Percentiles rank a stretch among this genome's conserved stretches.
phyloP scores from a whole-genome alignment of 768 basidiomycete genomes.

The Phlebiopsis flavidoalba region DNA sequence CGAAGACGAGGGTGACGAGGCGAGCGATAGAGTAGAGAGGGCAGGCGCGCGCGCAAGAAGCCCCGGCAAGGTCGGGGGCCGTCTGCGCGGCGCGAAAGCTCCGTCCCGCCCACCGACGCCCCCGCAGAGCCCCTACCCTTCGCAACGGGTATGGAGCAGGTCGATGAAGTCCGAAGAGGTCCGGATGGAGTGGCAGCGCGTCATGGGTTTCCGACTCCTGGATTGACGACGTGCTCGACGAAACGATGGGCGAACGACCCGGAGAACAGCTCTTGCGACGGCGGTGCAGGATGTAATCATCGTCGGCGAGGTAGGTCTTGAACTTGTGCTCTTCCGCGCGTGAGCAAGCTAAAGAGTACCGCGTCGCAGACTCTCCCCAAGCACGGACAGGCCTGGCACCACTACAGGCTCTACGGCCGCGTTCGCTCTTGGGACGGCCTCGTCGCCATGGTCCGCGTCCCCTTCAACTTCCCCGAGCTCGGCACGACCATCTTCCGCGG shows the following conservation, averaged over 20 bases:
- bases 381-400: conserved; percentile 32
- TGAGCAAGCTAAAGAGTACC: background rate
- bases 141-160: background rate
- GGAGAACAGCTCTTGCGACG: conserved; percentile 33
- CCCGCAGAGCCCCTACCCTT: background rate
- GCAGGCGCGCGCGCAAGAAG: background rate
- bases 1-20: background rate
- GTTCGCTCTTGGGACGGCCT: conserved; percentile 34
- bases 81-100: background rate
- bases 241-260: background rate
- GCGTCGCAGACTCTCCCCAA: conserved; percentile 38
- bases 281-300: conserved; percentile 57
- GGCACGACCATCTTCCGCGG: conserved; percentile 54
- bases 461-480: conserved; percentile 8
- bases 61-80: background rate
- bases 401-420: conserved; percentile 29
- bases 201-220: background rate
- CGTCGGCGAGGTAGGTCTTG: conserved; percentile 47
- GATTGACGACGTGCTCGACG: conserved; percentile 1
- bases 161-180: background rate
- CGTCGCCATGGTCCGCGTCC: conserved; percentile 28
- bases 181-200: background rate
- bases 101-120: background rate
- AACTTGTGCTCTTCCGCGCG: background rate
- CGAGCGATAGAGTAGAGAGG: background rate